Conservation (phyloP, 257 asterid species). For the Jasminum sambac region DNA sequence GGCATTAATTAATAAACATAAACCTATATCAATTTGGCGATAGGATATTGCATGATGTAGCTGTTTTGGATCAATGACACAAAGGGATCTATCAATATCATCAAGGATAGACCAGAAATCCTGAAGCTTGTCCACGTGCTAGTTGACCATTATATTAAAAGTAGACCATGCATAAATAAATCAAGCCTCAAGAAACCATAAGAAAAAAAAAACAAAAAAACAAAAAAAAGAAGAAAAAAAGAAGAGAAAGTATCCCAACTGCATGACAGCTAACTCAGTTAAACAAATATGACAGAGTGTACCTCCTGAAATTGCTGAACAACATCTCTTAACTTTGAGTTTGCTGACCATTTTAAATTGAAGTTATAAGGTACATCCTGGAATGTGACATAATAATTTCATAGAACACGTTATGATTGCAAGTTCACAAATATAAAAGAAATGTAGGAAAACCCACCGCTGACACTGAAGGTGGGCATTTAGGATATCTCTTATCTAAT, state of each 20-base stretch:
- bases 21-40: slow-evolving; percentile 72
- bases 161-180: background rate
- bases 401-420: background rate
- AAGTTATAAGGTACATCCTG: slow-evolving; percentile 68
- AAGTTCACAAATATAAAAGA: slow-evolving; percentile 14
- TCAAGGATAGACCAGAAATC: slow-evolving; percentile 67
- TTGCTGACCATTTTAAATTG: slow-evolving; percentile 54
- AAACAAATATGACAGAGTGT: slow-evolving; percentile 11
- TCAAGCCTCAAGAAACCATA: slow-evolving; percentile 16
- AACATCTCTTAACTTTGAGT: slow-evolving; percentile 57
- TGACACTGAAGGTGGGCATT: slow-evolving; percentile 59
- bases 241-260: no score
- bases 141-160: slow-evolving; percentile 1
- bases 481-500: slow-evolving; percentile 61
- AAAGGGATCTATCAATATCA: slow-evolving; percentile 58
- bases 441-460: slow-evolving; percentile 46
- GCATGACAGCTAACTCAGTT: background rate
- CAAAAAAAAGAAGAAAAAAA: no score
- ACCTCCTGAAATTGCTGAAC: slow-evolving; percentile 68
- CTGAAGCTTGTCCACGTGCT: slow-evolving; percentile 76
- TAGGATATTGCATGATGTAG: slow-evolving; percentile 47
- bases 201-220: background rate
- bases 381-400: slow-evolving; percentile 15
- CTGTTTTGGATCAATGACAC: slow-evolving; percentile 50
- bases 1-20: background rate